Conservation (phyloP, 2,329 filamentous ascomycete genomes). For the Cladobotryum protrusum region DNA sequence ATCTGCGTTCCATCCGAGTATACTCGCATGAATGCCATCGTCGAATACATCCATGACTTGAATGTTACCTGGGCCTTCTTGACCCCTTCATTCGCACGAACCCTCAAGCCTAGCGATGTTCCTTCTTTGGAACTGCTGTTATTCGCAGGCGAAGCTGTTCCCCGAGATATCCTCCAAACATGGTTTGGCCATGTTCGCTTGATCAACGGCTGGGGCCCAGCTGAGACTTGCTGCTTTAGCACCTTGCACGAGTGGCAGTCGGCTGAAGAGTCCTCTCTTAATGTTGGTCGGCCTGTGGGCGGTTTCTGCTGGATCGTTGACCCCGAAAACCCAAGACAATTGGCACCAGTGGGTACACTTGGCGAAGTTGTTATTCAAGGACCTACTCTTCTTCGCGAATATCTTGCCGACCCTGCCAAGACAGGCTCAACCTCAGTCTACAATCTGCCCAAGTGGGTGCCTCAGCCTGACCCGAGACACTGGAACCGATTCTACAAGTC, state of each 20-base stretch:
- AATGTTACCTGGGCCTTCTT: not conserved
- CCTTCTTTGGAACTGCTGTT: not conserved
- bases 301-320: constrained; percentile 9
- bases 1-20: constrained; percentile 14
- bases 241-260: not conserved
- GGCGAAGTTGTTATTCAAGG: constrained; percentile 8
- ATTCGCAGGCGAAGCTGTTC: constrained; percentile 1
- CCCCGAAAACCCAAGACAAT: not conserved
- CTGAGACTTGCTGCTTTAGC: not conserved
- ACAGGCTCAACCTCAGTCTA: not conserved
- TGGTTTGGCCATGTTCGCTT: constrained; percentile 6
- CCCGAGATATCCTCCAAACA: constrained; percentile 3
- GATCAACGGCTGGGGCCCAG: constrained; percentile 6
- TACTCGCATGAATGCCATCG: constrained; percentile 2
- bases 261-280: not conserved
- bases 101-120: not conserved
- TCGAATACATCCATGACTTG: not conserved
- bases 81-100: not conserved
- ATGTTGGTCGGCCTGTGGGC: not conserved
- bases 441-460: not conserved
- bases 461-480: not conserved
- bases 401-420: not conserved
- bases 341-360: constrained; percentile 1
- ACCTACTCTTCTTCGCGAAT: not conserved
- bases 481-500: constrained; percentile 1